Evolutionary conservation across 768 basidiomycete species (phyloP), one percentile per base, ranked within the genome.

Genomic region (Leucocoprinus sp.): DNA sequence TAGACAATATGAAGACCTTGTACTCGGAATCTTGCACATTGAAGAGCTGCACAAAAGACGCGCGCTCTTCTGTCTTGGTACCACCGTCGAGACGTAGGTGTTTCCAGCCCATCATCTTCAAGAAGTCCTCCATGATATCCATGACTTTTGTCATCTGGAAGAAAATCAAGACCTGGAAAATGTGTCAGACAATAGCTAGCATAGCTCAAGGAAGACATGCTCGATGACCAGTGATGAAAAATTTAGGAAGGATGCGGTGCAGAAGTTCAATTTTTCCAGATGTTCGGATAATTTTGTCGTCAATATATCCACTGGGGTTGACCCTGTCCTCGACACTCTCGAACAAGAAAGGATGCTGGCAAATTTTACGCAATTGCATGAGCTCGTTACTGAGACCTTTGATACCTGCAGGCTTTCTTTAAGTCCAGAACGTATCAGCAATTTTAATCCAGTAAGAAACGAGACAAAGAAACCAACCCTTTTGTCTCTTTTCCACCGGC

Each of bases 121-220:
- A 65, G 57, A 93, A 97, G 57, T 97, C 93, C 56, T 91, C 90
- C 80, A 95, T 91, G 60, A 96, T 93, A 52, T 95, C 90, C 93
- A 98, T 96, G 55, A 97, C 91, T 58, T 92, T 89, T 12, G 93
- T 97, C 96, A 98, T 97, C 66, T 99, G 96, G 82, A 98, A 98
- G 80, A 99, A 98, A 55, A 99, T 97, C 46, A 99, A 80, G 37
- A 95, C 90, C 87, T 92, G 52, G 0, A 45, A 21, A 37, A 24
- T 27, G 41, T 35, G 45, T 44, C n/a, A 40, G 50, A 34, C 43
- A 34, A 15, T 33, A 42, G 44, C 6, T 18, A 35, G 17, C 24
- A 21, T 4, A 43, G 31, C 12, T 11, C 11, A 34, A 33, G 18
- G 42, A 50, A 18, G 27, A 53, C 76, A 37, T 57, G 89, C 90